Evolutionary conservation across 202 grass and related monocot genomes (phyloP).

Genomic region (Schoenoplectus triqueter): DNA sequence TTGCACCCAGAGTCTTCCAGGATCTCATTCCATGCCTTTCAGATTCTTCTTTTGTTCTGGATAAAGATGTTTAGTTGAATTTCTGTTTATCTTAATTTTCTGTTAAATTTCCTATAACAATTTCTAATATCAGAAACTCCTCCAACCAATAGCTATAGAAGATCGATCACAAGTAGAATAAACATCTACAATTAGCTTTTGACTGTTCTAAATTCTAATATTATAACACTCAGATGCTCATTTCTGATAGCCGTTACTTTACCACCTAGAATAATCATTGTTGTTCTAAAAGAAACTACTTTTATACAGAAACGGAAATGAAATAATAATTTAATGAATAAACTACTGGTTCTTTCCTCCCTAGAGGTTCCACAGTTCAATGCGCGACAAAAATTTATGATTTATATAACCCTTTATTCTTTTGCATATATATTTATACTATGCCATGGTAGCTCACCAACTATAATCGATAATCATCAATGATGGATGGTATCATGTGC

Average conservation of each 20-base stretch:
- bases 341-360: not conserved
- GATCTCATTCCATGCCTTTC: not conserved
- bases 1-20: not conserved
- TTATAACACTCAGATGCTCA: not conserved
- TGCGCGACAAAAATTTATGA: not conserved
- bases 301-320: not conserved
- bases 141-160: not conserved
- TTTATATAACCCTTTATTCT: not conserved
- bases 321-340: not conserved
- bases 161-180: not conserved
- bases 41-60: not conserved
- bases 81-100: not conserved
- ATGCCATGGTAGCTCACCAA: conserved; percentile 14
- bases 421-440: not conserved
- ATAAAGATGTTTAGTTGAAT: not conserved
- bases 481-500: conserved; percentile 4
- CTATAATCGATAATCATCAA: conserved; percentile 23
- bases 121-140: not conserved
- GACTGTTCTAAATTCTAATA: conserved; percentile 2
- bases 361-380: not conserved
- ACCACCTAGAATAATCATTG: conserved; percentile 16
- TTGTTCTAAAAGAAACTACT: not conserved
- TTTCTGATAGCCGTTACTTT: not conserved
- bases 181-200: not conserved
- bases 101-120: not conserved